Evolutionary conservation across 2,329 filamentous ascomycete genomes (phyloP).

Genomic region (Metarhizium humberi): DNA sequence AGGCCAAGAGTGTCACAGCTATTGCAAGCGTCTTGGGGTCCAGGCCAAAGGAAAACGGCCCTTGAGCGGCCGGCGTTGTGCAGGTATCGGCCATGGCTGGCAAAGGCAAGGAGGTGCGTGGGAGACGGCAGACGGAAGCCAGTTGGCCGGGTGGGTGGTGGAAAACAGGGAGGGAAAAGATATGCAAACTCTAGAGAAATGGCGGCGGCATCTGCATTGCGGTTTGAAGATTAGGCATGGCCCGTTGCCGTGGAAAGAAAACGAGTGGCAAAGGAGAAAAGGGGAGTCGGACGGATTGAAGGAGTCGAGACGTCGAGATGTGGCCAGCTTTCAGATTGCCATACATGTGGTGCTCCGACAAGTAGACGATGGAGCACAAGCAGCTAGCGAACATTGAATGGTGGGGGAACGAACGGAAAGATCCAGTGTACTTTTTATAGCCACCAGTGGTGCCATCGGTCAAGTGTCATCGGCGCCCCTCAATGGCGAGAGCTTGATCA

Average conservation of each 20-base stretch:
- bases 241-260: no score
- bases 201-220: not conserved
- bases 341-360: no score
- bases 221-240: no score
- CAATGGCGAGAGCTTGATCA: no score
- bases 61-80: constrained; percentile 16
- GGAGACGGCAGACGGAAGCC: not conserved
- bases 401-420: no score
- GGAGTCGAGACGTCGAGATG: not conserved
- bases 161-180: not conserved
- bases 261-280: no score
- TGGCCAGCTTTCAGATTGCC: not conserved
- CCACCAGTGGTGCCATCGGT: no score
- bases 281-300: not conserved
- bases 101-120: not conserved
- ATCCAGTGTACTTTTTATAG: no score
- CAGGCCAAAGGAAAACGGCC: constrained; percentile 20
- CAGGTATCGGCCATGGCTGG: constrained; percentile 18
- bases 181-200: not conserved
- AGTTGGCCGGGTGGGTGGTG: not conserved
- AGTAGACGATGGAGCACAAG: no score
- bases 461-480: no score
- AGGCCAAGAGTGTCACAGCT: constrained; percentile 12
- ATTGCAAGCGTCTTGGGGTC: constrained; percentile 16
- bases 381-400: no score